phyloP scores from a whole-genome alignment of 106 monocot genomes.

The Allium sativum region DNA sequence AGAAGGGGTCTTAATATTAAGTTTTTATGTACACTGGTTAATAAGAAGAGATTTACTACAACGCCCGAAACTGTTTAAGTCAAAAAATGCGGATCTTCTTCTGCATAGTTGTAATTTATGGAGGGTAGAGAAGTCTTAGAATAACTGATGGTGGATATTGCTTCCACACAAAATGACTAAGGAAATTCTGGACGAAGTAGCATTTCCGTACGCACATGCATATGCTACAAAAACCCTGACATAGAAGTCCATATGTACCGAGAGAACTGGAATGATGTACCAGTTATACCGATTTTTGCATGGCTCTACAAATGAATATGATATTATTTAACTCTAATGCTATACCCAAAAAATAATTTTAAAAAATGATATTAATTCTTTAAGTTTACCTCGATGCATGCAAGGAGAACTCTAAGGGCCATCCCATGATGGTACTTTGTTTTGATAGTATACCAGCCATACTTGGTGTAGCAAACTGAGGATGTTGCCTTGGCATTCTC shows the following conservation, averaged over 20 bases:
- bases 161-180: too few species aligned
- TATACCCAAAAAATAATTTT: not conserved
- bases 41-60: too few species aligned
- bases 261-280: conserved; percentile 82
- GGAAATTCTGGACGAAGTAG: too few species aligned
- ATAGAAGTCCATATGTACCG: conserved; percentile 96
- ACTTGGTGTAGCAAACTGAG: conserved; percentile 37
- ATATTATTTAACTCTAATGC: not conserved
- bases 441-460: conserved; percentile 85
- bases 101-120: too few species aligned
- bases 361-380: not conserved
- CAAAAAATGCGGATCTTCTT: too few species aligned
- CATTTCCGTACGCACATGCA: conserved; percentile 64
- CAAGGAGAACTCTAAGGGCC: conserved; percentile 93
- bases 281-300: conserved; percentile 97
- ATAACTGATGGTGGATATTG: too few species aligned
- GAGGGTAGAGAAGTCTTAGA: too few species aligned
- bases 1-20: too few species aligned
- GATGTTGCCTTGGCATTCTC: too few species aligned
- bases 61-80: too few species aligned
- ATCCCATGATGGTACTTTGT: conserved; percentile 93
- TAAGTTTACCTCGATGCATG: conserved; percentile 75
- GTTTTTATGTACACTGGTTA: too few species aligned
- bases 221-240: conserved; percentile 94
- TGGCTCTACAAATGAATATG: conserved; percentile 72